Evolutionary conservation across 176 grass and related monocot species (phyloP).

Genomic region (Carex parvula): DNA sequence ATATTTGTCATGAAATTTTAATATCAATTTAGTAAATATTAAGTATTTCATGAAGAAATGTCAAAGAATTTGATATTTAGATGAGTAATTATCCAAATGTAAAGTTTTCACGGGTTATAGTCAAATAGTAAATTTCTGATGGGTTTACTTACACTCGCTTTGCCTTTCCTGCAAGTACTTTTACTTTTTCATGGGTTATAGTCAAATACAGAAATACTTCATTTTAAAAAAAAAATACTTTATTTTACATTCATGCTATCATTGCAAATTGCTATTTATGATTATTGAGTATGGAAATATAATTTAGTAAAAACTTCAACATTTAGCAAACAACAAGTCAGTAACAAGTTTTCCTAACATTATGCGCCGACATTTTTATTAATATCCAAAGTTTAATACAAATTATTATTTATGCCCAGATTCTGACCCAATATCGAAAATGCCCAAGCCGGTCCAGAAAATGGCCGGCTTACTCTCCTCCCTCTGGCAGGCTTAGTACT

Average conservation of each 20-base stretch:
- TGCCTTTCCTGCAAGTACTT: neutral
- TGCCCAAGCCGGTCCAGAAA: no score
- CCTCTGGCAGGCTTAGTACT: no score
- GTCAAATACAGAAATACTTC: no score
- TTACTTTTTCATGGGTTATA: neutral
- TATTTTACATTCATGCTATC: neutral
- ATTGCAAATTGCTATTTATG: neutral
- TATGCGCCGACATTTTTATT: no score
- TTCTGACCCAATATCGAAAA: no score
- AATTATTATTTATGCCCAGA: no score
- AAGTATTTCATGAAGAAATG: neutral
- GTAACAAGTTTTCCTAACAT: neutral
- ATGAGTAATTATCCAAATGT: neutral
- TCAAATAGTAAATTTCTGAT: neutral
- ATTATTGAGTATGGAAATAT: neutral
- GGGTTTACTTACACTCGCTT: neutral
- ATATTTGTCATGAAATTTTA: neutral
- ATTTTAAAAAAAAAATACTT: neutral
- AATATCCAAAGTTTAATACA: no score
- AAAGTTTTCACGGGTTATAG: no score
- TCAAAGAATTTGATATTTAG: neutral
- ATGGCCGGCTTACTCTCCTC: no score
- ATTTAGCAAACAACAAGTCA: neutral
- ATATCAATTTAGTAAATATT: neutral
- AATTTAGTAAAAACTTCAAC: neutral